Evolutionary conservation across 1,284 basidiomycete genomes (phyloP), one percentile per base, ranked within the genome.

Genomic region (Ustilago hordei): DNA sequence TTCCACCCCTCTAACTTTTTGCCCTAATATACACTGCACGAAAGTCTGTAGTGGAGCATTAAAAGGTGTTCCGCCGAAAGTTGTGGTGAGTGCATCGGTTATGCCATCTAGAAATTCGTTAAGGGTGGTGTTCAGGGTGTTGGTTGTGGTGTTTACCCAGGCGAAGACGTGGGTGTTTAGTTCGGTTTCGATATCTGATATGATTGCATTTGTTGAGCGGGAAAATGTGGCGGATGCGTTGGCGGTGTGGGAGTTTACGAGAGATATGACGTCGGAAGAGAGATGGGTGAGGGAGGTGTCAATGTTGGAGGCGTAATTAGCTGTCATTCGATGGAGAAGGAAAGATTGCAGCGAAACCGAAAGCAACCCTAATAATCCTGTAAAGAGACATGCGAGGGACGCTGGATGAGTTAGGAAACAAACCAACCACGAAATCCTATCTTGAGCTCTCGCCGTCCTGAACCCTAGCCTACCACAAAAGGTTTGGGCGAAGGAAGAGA

Each of bases 141-240:
- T 90, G 0, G 94, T 95, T 1, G 95, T 97, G n/a, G 89, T 90
- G 82, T 97, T 94, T 58, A 98, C 91, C 95, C 95, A 98, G 17
- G 93, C 92, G 73, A 98, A 96, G 11, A 81, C 69, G 38, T 80
- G 60, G 41, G 93, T 87, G 86, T 98, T 94, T 86, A 98, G 91
- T 12, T 90, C 89, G 41, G 88, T 88, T 86, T 98, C 92, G 58
- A 93, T 89, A 32, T 81, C 80, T 48, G 90, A 88, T 35, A 97
- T 91, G 32, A 91, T 91, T 6, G 80, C 78, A 83, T 98, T 99
- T 81, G 95, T 89, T 36, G 89, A 89, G 23, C 87, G 88, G 2
- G 95, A 94, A 79, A 95, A 99, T 1, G 89, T 85, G 7, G 90
- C 82, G 8, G 78, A 81, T 79, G 94, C 91, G 81, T 92, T 91